Conservation (phyloP, 192 early-diverging fungal genomes). For the Ambispora gerdemannii region DNA sequence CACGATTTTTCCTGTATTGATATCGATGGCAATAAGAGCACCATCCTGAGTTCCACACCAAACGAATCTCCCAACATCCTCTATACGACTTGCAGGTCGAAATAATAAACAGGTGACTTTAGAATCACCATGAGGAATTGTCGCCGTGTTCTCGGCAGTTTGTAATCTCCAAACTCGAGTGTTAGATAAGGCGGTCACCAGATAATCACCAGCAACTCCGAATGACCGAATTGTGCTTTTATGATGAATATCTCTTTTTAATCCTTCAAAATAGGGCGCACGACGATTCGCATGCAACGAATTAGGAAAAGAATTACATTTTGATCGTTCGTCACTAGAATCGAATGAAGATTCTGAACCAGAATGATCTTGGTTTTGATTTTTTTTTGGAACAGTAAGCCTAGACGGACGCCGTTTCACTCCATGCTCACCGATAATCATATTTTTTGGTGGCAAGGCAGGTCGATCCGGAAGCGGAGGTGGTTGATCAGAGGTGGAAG, state of each 20-base stretch:
- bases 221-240: conserved; percentile 49
- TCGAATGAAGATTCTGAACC: conserved; percentile 14
- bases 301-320: conserved; percentile 44
- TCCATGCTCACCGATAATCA: conserved; percentile 17
- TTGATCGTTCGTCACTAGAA: conserved; percentile 20
- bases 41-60: conserved; percentile 67
- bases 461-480: conserved; percentile 30
- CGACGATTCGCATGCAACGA: conserved; percentile 53
- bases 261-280: conserved; percentile 48
- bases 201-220: conserved; percentile 48
- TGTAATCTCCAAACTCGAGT: conserved; percentile 44
- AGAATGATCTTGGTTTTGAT: neutral
- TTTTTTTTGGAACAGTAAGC: neutral
- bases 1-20: conserved; percentile 35
- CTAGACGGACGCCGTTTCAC: conserved; percentile 19
- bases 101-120: conserved; percentile 54
- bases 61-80: conserved; percentile 58
- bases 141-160: conserved; percentile 45
- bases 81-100: conserved; percentile 49
- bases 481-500: conserved; percentile 34
- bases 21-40: conserved; percentile 56
- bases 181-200: conserved; percentile 46
- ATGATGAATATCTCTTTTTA: conserved; percentile 40
- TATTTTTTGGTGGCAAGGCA: conserved; percentile 26
- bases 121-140: conserved; percentile 46